Conservation (phyloP, 139 green algal species). For the Marvania coccoides region DNA sequence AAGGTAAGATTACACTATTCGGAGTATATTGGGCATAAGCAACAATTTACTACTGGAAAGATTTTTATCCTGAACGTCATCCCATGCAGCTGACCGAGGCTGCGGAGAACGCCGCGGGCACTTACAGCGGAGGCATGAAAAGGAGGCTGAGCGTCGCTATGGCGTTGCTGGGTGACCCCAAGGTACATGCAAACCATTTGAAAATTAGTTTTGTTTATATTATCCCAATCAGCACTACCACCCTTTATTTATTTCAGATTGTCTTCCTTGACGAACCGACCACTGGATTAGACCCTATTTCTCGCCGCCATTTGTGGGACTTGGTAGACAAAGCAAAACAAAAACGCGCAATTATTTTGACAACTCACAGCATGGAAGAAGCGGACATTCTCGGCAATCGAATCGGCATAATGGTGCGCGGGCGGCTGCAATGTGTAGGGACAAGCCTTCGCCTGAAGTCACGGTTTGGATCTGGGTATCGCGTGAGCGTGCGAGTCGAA, state of each 20-base stretch:
- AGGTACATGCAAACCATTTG: slow-evolving; percentile 1
- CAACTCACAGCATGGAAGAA: slow-evolving; percentile 86
- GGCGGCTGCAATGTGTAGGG: slow-evolving; percentile 77
- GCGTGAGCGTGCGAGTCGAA: slow-evolving; percentile 29
- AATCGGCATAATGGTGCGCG: slow-evolving; percentile 91
- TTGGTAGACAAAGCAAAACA: slow-evolving; percentile 64
- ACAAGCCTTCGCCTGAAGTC: slow-evolving; percentile 82
- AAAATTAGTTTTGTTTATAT: not conserved
- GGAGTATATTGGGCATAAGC: not conserved
- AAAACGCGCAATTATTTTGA: slow-evolving; percentile 75
- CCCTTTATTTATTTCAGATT: slow-evolving; percentile 31
- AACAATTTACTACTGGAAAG: not conserved
- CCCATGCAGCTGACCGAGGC: slow-evolving; percentile 3
- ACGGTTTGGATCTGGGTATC: slow-evolving; percentile 75
- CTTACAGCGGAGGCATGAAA: slow-evolving; percentile 78
- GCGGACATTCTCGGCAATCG: slow-evolving; percentile 83
- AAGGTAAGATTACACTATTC: too few species aligned
- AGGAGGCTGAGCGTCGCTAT: slow-evolving; percentile 76
- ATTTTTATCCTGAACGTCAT: too few species aligned
- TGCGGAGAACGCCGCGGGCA: slow-evolving; percentile 20
- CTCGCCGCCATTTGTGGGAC: slow-evolving; percentile 68
- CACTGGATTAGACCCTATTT: slow-evolving; percentile 51
- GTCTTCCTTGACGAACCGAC: slow-evolving; percentile 89
- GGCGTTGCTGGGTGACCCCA: slow-evolving; percentile 60
- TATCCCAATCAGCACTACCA: not conserved